Evolutionary conservation across 2,329 filamentous ascomycete genomes (phyloP), one percentile per base, ranked within the genome.

Genomic region (Xylariaceae sp.): DNA sequence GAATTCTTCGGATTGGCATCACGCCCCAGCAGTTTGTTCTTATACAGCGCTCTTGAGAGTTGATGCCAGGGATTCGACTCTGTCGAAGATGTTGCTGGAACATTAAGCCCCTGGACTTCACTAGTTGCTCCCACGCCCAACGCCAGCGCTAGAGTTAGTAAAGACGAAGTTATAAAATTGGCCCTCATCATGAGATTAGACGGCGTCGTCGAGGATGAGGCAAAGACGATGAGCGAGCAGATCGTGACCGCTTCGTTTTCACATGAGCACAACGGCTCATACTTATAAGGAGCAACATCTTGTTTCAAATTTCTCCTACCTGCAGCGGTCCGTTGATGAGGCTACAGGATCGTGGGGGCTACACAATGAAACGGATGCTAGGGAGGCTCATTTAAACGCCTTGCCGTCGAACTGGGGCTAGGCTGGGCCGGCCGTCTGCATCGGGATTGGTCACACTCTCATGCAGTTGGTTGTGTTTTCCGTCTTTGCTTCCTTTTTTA

Each of bases 1-100:
- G 67, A 71, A 52, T 72, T 74, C 34, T 65, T 67, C 23, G 67
- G 64, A 2, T 64, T 60, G 1, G 17, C 54, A 30, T 57, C 49
- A 9, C 57, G 47, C 45, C 59, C 54, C 5, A 37, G 47, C 11
- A 58, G 30, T 15, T 23, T 58, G 6, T 9, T 53, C 18, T 17
- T 51, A 11, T 55, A 41, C 30, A 57, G 35, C 8, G 56, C 54
- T 18, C 39, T 59, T 39, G 53, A 53, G 39, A 61, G 39, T n/a
- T 53, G 34, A 34, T 18, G 51, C n/a, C 53, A 45, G 10, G 41
- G 41, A 17, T 63, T 39, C 37, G 44, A 18, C 11, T 41, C n/a
- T 35, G 53, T 39, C 18, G 47, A 11, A 3, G 10, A 0, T 5
- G 2, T 48, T 37, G n/a, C 50, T 30, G 50, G 53, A 30, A 13